Conservation (phyloP, 139 green algal genomes). For the Mesotaenium endlicherianum region DNA sequence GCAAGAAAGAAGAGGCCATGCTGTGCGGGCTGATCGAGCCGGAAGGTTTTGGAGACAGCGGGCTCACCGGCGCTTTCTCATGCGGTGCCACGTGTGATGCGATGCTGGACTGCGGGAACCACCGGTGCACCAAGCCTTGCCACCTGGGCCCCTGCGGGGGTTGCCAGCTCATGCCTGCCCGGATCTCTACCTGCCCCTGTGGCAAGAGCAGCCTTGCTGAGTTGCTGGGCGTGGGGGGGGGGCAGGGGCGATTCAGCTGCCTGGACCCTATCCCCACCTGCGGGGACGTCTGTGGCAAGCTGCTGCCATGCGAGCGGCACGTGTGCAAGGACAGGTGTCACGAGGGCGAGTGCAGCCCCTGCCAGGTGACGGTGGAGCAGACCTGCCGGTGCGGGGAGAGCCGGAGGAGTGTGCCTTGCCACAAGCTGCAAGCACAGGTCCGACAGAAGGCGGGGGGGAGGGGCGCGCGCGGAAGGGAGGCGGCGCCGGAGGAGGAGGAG, state of each 20-base stretch:
- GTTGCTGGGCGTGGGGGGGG: neutral
- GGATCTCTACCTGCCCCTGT: conserved; percentile 37
- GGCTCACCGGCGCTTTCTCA: conserved; percentile 29
- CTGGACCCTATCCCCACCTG: conserved; percentile 48
- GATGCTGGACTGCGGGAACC: conserved; percentile 46
- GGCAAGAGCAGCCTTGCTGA: conserved; percentile 24
- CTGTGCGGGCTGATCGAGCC: conserved; percentile 11
- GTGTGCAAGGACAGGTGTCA: conserved; percentile 22
- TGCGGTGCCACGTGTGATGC: conserved; percentile 17
- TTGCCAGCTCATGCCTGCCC: conserved; percentile 22
- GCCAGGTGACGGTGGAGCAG: conserved; percentile 32
- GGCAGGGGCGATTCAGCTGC: neutral
- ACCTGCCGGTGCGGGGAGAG: conserved; percentile 19
- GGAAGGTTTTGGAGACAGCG: neutral
- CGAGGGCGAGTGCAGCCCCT: conserved; percentile 24
- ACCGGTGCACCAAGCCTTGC: conserved; percentile 30
- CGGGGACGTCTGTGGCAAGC: conserved; percentile 23
- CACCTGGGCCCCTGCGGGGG: conserved; percentile 36
- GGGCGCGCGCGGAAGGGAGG: too few relatives aligned
- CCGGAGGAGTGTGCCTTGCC: neutral
- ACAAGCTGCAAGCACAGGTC: neutral
- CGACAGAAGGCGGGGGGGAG: neutral
- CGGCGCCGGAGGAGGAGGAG: conserved; percentile 1
- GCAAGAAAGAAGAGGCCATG: conserved; percentile 31
- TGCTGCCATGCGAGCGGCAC: conserved; percentile 37